Percentiles rank a stretch among this genome's conserved stretches.
phyloP scores from a whole-genome alignment of 2,329 filamentous ascomycete species.

The Cercospora sp. region DNA sequence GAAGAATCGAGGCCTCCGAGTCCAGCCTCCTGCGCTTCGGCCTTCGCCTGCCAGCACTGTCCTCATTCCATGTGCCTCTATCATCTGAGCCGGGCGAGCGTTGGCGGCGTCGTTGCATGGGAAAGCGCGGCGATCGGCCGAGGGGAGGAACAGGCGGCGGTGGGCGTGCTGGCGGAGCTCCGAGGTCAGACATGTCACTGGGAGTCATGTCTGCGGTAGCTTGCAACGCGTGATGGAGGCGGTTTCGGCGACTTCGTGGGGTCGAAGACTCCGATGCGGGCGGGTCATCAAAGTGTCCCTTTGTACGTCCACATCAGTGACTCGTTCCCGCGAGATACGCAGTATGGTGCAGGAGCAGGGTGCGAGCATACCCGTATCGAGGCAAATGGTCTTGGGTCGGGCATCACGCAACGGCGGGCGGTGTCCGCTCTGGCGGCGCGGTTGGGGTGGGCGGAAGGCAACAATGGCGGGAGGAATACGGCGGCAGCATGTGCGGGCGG shows the following conservation, averaged over 20 bases:
- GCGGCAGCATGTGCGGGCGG: background rate
- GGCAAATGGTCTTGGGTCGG: conserved; percentile 28
- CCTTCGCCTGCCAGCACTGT: conserved; percentile 25
- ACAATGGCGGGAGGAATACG: background rate
- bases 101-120: conserved; percentile 26
- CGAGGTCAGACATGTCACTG: conserved; percentile 27
- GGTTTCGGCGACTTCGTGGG: conserved; percentile 36
- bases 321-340: conserved; percentile 13
- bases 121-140: conserved; percentile 16
- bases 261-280: conserved; percentile 41
- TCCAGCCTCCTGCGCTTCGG: conserved; percentile 46
- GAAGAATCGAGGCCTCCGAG: conserved; percentile 28
- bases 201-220: conserved; percentile 38
- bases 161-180: conserved; percentile 15
- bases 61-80: conserved; percentile 23
- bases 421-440: background rate
- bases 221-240: conserved; percentile 40
- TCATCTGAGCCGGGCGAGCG: conserved; percentile 26
- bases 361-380: conserved; percentile 27
- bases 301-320: conserved; percentile 20
- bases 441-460: background rate
- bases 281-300: conserved; percentile 50
- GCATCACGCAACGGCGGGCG: conserved; percentile 21
- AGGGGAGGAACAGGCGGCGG: conserved; percentile 16
- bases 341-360: background rate